Percentiles rank a stretch among this genome's conserved stretches.
phyloP scores from a whole-genome alignment of 768 basidiomycete genomes.

The Podaxis sp. region DNA sequence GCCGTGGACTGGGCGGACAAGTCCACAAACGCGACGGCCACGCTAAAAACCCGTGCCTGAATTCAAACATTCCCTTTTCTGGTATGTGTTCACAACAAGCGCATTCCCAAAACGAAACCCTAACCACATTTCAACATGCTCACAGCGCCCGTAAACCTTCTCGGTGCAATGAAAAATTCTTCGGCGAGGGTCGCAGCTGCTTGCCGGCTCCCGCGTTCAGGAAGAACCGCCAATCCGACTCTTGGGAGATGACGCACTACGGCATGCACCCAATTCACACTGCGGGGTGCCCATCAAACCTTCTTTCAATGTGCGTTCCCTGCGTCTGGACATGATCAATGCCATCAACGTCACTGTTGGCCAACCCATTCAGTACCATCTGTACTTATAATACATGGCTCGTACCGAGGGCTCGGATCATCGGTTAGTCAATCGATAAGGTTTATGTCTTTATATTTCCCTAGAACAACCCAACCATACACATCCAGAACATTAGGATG shows the following conservation, averaged over 20 bases:
- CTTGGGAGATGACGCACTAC: not conserved
- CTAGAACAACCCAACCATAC: no score
- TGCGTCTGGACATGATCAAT: not conserved
- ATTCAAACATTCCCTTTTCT: constrained; percentile 21
- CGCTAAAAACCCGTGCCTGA: constrained; percentile 22
- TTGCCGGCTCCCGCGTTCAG: not conserved
- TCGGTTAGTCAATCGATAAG: not conserved
- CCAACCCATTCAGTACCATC: not conserved
- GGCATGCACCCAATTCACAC: not conserved
- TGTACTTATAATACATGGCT: not conserved
- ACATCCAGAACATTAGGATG: no score
- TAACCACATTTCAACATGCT: constrained; percentile 14
- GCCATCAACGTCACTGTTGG: not conserved
- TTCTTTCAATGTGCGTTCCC: not conserved
- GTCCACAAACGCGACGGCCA: constrained; percentile 11
- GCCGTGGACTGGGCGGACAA: constrained; percentile 34
- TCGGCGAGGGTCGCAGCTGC: not conserved
- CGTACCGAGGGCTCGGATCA: not conserved
- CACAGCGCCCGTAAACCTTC: not conserved
- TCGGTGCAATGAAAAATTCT: not conserved
- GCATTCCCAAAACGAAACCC: constrained; percentile 17
- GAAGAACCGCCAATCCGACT: not conserved
- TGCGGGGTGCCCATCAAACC: not conserved
- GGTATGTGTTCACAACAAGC: not conserved
- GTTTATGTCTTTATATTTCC: no score